A percentile compares a stretch with the other conserved stretches of the same genome.
Evolutionary conservation across 441 rosid species (phyloP).

Genomic region (Brassica hybrid): DNA sequence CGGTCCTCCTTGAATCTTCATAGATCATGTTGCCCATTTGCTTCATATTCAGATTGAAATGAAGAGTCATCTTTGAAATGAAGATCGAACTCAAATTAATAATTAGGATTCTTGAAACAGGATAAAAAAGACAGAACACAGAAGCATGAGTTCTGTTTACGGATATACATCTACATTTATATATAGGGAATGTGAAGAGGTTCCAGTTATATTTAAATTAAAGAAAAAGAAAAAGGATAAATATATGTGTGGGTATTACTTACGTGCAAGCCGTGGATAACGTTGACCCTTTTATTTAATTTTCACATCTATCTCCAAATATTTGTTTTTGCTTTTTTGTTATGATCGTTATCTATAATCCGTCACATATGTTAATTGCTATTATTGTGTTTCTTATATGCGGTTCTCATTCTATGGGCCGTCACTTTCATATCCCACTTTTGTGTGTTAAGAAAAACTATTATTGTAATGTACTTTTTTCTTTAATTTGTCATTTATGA

Average conservation of each 20-base stretch:
- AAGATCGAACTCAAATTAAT: not conserved
- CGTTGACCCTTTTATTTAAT: conserved; percentile 38
- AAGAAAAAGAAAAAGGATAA: conserved; percentile 17
- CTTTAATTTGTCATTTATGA: conserved; percentile 9
- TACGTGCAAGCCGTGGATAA: conserved; percentile 47
- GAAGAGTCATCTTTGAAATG: conserved; percentile 37
- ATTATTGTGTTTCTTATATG: conserved; percentile 30
- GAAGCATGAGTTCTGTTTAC: conserved; percentile 17
- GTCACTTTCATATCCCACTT: conserved; percentile 30
- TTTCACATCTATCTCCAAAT: conserved; percentile 29
- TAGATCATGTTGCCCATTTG: conserved; percentile 35
- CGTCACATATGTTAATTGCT: conserved; percentile 41
- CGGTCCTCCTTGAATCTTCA: conserved; percentile 26
- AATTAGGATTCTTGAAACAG: conserved; percentile 12
- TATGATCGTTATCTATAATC: conserved; percentile 20
- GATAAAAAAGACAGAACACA: conserved; percentile 12
- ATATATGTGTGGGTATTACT: conserved; percentile 43
- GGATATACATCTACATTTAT: conserved; percentile 25
- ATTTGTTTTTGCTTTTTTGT: conserved; percentile 2
- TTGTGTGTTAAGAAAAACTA: conserved; percentile 14
- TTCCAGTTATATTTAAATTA: conserved; percentile 24
- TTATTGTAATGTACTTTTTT: not conserved
- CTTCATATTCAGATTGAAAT: conserved; percentile 42
- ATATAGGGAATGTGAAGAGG: conserved; percentile 39
- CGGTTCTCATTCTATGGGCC: conserved; percentile 35